phyloP scores from a whole-genome alignment of 495 filamentous ascomycete genomes.

The Talaromyces liani region DNA sequence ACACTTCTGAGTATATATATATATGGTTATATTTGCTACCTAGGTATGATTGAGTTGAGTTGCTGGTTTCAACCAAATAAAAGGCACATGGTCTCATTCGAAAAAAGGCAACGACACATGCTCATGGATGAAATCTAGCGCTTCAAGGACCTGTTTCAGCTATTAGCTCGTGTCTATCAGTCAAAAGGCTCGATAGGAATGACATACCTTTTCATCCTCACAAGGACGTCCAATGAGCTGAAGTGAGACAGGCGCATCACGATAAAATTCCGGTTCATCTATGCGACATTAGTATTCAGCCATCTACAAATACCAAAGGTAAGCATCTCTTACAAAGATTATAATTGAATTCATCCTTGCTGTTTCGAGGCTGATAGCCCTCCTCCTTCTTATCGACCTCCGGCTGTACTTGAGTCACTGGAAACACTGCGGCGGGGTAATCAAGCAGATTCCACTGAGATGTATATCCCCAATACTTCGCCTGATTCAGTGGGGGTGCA shows the following conservation, averaged over 20 bases:
- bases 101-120: not conserved
- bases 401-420: conserved; percentile 28
- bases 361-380: not conserved
- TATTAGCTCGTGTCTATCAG: not conserved
- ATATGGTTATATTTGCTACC: no score
- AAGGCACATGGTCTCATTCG: not conserved
- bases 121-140: conserved; percentile 1
- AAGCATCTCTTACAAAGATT: not conserved
- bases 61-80: not conserved
- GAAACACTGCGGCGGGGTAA: conserved; percentile 51
- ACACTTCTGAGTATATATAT: no score
- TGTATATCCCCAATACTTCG: conserved; percentile 55
- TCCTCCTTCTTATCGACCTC: not conserved
- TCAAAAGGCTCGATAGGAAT: not conserved
- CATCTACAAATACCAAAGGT: not conserved
- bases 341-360: conserved; percentile 3
- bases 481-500: conserved; percentile 41
- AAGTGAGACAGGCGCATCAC: conserved; percentile 25
- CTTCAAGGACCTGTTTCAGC: not conserved
- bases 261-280: not conserved
- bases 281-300: not conserved
- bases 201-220: conserved; percentile 36
- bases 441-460: conserved; percentile 58
- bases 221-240: conserved; percentile 33
- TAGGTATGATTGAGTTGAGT: no score